These are phyloP conservation scores for Didymella sp. DNA, from an alignment of 2,329 filamentous ascomycete species.

Conservation along the genomic window DNA sequence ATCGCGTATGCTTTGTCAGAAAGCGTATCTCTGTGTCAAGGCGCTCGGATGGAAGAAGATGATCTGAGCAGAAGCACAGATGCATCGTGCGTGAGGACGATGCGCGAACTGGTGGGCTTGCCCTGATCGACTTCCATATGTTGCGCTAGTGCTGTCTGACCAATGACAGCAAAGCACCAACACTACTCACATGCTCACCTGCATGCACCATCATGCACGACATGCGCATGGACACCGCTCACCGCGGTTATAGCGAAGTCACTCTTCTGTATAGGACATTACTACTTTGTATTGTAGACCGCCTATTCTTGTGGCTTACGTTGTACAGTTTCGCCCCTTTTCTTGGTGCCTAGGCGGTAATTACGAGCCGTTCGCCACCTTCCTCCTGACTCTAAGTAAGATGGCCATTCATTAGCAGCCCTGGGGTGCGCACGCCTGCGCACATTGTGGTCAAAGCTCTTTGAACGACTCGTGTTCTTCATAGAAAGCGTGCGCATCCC, in stretches of 20 bases:
- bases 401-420: conserved; percentile 17
- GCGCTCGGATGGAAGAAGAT: background rate
- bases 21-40: background rate
- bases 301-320: background rate
- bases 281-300: background rate
- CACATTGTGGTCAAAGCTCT: conserved; percentile 17
- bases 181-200: background rate
- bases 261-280: background rate
- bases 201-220: conserved; percentile 10
- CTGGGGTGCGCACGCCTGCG: conserved; percentile 10
- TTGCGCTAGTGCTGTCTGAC: background rate
- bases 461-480: conserved; percentile 7
- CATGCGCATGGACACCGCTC: conserved; percentile 3
- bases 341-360: conserved; percentile 17
- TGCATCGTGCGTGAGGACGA: conserved; percentile 5
- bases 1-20: no score
- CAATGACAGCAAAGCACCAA: background rate
- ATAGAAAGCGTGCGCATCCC: conserved; percentile 18
- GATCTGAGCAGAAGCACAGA: background rate
- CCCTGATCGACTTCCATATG: conserved; percentile 2
- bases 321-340: conserved; percentile 20
- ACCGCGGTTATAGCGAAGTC: background rate
- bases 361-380: conserved; percentile 19
- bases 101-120: conserved; percentile 15
- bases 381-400: conserved; percentile 17